Evolutionary conservation across 768 basidiomycete species (phyloP).

Genomic region (Podaxis pistillaris): DNA sequence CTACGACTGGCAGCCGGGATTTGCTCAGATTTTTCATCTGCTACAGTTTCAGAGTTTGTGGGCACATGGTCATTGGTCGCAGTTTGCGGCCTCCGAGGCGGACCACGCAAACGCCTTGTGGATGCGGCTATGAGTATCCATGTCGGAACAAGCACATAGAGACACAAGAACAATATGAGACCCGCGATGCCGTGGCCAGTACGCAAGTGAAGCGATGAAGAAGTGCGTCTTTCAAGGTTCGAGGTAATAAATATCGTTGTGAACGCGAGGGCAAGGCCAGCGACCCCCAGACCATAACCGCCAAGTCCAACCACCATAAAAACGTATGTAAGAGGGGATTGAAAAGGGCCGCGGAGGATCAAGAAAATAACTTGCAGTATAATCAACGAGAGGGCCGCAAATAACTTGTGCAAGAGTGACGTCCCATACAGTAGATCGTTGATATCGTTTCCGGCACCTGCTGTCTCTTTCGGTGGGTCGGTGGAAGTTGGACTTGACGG

Average conservation of each 20-base stretch:
- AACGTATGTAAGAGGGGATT: conserved; percentile 22
- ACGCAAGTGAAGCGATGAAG: conserved; percentile 35
- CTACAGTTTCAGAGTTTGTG: conserved; percentile 23
- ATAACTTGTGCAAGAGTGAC: conserved; percentile 43
- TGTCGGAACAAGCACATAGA: conserved; percentile 54
- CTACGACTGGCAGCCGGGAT: conserved; percentile 24
- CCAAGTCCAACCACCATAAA: conserved; percentile 35
- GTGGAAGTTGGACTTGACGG: conserved; percentile 23
- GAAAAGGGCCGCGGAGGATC: conserved; percentile 29
- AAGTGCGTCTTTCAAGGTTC: conserved; percentile 30
- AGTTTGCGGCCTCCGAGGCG: neutral
- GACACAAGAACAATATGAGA: conserved; percentile 57
- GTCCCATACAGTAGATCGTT: conserved; percentile 26
- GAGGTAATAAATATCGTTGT: conserved; percentile 44
- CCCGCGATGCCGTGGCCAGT: conserved; percentile 68
- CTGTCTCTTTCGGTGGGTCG: conserved; percentile 1
- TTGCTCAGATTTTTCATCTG: conserved; percentile 30
- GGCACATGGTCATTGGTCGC: conserved; percentile 15
- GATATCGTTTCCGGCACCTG: conserved; percentile 3
- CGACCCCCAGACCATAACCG: conserved; percentile 59
- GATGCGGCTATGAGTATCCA: conserved; percentile 11
- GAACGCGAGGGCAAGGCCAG: conserved; percentile 62
- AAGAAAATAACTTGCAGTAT: conserved; percentile 34
- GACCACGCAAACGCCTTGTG: neutral
- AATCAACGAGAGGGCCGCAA: conserved; percentile 44